Conservation (phyloP, 2,329 filamentous ascomycete genomes). For the Arachnomyces sp. region DNA sequence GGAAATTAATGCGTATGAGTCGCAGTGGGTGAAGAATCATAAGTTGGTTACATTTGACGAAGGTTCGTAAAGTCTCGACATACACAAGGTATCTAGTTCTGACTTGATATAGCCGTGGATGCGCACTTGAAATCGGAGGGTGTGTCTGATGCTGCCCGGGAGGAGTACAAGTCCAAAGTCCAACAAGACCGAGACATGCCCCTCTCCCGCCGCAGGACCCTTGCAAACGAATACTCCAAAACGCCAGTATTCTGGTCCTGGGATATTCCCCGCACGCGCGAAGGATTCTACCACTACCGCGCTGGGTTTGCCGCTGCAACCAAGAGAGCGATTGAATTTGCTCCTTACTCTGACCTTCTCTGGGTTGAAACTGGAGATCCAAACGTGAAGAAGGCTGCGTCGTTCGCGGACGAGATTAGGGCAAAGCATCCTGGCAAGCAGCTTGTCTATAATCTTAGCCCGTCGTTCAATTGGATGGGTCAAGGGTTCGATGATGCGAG, state of each 20-base stretch:
- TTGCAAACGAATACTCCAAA: constrained; percentile 60
- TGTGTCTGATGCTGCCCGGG: constrained; percentile 54
- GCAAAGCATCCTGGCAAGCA: constrained; percentile 66
- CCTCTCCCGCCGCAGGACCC: constrained; percentile 63
- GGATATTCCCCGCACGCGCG: constrained; percentile 84
- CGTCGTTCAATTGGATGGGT: constrained; percentile 97
- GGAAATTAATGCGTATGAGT: constrained; percentile 80
- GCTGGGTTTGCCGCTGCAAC: constrained; percentile 61
- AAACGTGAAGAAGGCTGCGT: constrained; percentile 64
- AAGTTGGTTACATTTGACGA: constrained; percentile 88
- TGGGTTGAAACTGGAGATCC: constrained; percentile 97
- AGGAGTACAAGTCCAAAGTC: constrained; percentile 58
- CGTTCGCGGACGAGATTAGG: constrained; percentile 70
- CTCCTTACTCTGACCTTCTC: constrained; percentile 83
- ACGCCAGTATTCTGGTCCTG: constrained; percentile 73
- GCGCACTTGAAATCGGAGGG: constrained; percentile 62
- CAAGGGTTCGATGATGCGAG: constrained; percentile 81
- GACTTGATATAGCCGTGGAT: constrained; percentile 51
- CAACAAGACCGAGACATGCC: constrained; percentile 62
- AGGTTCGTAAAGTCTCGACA: constrained; percentile 28
- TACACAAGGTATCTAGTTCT: constrained; percentile 4
- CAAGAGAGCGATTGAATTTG: constrained; percentile 86
- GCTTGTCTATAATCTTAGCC: constrained; percentile 91
- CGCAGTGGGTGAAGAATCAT: constrained; percentile 78
- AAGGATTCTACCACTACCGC: constrained; percentile 85